These are phyloP conservation scores for Didymella glomerata DNA, from an alignment of 2,329 filamentous ascomycete species.

Conservation along the genomic window DNA sequence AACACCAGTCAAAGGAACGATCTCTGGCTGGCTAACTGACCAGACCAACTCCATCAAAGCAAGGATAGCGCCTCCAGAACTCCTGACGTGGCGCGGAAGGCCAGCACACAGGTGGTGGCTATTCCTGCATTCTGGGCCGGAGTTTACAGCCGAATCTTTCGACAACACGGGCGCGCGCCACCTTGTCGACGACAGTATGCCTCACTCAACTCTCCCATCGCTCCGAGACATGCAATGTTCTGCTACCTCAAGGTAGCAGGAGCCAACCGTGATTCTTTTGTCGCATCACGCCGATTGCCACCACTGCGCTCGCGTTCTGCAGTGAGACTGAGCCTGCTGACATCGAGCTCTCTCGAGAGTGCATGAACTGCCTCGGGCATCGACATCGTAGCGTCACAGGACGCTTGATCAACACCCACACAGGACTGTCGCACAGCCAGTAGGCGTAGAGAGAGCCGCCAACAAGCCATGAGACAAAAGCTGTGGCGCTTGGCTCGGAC, in stretches of 20 bases:
- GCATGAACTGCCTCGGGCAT: neutral
- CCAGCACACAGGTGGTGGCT: neutral
- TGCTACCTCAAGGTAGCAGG: neutral
- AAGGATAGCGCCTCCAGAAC: neutral
- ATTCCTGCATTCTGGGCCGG: too few species aligned
- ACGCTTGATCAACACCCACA: neutral
- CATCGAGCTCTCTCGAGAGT: slow-evolving; percentile 1
- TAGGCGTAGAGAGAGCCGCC: neutral
- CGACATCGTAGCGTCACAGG: slow-evolving; percentile 10
- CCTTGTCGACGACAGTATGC: neutral
- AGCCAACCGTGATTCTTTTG: neutral
- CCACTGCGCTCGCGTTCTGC: neutral
- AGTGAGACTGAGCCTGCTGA: slow-evolving; percentile 14
- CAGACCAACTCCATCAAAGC: neutral
- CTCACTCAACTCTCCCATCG: neutral
- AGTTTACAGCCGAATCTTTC: neutral
- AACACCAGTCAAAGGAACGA: neutral
- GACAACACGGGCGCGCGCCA: neutral
- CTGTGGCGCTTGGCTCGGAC: slow-evolving; percentile 4
- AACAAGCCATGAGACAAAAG: slow-evolving; percentile 4
- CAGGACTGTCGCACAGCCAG: neutral
- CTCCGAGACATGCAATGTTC: neutral
- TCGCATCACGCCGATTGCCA: neutral
- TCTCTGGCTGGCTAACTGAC: neutral
- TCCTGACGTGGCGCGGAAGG: neutral